Evolutionary conservation across 2,329 filamentous ascomycete species (phyloP).

Genomic region (Pseudogymnoascus sp.): DNA sequence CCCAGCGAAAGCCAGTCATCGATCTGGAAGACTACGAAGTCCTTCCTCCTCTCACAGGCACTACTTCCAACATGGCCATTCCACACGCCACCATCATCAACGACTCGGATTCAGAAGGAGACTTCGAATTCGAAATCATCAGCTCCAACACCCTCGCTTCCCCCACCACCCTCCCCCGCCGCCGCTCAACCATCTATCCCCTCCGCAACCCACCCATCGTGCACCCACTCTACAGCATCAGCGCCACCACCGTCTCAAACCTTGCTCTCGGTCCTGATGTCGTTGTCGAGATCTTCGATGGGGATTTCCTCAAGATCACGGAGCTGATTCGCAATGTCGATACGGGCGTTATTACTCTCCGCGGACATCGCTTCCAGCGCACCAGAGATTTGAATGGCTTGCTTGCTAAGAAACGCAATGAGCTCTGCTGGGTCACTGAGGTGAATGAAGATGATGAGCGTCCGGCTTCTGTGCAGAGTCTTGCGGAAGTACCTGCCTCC

Average conservation of each 20-base stretch:
- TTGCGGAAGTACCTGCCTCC: constrained; percentile 38
- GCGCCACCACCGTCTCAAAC: neutral
- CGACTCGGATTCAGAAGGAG: neutral
- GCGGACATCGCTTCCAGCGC: constrained; percentile 34
- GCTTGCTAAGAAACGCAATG: constrained; percentile 36
- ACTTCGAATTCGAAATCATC: neutral
- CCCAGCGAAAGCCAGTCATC: neutral
- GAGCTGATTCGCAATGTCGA: constrained; percentile 30
- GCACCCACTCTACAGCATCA: neutral
- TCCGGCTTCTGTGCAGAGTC: constrained; percentile 31
- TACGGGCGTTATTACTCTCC: constrained; percentile 28
- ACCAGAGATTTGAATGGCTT: constrained; percentile 30
- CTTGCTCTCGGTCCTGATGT: neutral
- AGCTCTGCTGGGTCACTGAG: constrained; percentile 39
- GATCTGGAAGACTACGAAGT: neutral
- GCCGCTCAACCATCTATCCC: neutral
- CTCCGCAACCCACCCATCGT: neutral
- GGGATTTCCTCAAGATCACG: neutral
- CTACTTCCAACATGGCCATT: neutral
- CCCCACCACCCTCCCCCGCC: neutral
- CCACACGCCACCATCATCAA: neutral
- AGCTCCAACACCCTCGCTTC: neutral
- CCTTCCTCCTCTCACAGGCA: neutral
- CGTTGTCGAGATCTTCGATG: constrained; percentile 21
- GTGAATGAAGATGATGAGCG: constrained; percentile 34